Evolutionary conservation across 2,329 filamentous ascomycete genomes (phyloP).

Genomic region (Leptographium galeiforme): DNA sequence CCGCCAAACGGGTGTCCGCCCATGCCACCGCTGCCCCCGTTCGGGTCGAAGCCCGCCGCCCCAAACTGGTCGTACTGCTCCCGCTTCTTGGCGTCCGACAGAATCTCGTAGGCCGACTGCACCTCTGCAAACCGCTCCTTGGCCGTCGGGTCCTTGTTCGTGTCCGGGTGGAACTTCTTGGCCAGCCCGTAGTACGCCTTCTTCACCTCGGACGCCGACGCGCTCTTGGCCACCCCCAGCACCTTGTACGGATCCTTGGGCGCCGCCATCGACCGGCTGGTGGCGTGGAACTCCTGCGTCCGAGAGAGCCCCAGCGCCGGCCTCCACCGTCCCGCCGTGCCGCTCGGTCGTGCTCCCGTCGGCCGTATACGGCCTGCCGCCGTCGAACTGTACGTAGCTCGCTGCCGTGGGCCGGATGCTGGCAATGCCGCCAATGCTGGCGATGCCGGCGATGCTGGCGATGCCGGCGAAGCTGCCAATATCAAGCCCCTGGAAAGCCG

Average conservation of each 20-base stretch:
- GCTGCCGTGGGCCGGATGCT: constrained; percentile 8
- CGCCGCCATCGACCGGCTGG: constrained; percentile 32
- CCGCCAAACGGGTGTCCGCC: constrained; percentile 46
- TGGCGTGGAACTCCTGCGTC: constrained; percentile 46
- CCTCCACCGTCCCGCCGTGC: no score
- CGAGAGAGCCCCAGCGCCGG: no score
- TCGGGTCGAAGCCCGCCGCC: constrained; percentile 73
- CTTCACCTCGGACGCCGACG: constrained; percentile 82
- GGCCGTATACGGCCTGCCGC: background rate
- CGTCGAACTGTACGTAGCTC: constrained; percentile 3
- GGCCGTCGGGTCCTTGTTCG: constrained; percentile 85
- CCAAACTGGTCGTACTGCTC: constrained; percentile 88
- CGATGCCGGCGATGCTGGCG: background rate
- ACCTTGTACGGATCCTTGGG: constrained; percentile 72
- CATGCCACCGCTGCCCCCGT: constrained; percentile 45
- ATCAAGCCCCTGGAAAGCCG: background rate
- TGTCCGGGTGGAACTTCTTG: constrained; percentile 96
- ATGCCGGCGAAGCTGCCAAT: background rate
- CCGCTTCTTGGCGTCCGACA: constrained; percentile 87
- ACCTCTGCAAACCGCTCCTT: constrained; percentile 93
- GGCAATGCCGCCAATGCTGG: background rate
- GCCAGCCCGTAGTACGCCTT: constrained; percentile 96
- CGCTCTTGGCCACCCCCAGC: constrained; percentile 70
- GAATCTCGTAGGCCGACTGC: constrained; percentile 83
- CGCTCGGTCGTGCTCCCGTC: background rate